A percentile compares a stretch with the other conserved stretches of the same genome.
phyloP scores from a whole-genome alignment of 768 basidiomycete species.

The Pluteus cervinus region DNA sequence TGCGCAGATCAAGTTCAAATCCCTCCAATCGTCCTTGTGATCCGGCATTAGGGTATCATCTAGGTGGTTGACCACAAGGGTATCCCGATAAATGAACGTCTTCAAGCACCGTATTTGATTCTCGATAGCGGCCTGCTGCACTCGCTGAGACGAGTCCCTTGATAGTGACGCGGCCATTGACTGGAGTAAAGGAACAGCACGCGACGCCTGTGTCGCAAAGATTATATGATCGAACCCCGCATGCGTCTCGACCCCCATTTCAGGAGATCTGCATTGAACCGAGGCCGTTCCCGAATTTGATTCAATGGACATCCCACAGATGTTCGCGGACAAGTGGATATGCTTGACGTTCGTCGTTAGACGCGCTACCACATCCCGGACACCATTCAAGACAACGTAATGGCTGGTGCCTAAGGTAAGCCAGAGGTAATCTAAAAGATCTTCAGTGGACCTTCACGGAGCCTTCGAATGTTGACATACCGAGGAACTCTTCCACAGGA shows the following conservation, averaged over 20 bases:
- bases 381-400: slow-evolving; percentile 56
- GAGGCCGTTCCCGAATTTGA: too few relatives aligned
- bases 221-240: slow-evolving; percentile 61
- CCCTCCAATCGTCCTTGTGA: slow-evolving; percentile 42
- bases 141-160: too few relatives aligned
- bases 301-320: too few relatives aligned
- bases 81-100: slow-evolving; percentile 47
- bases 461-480: slow-evolving; percentile 31
- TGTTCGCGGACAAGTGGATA: slow-evolving; percentile 49
- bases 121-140: slow-evolving; percentile 21
- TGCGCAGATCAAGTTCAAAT: slow-evolving; percentile 54
- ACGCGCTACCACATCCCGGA: slow-evolving; percentile 50
- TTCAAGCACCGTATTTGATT: slow-evolving; percentile 42
- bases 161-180: slow-evolving; percentile 38
- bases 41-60: slow-evolving; percentile 54
- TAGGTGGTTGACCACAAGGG: slow-evolving; percentile 68
- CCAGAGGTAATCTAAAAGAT: slow-evolving; percentile 58
- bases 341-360: slow-evolving; percentile 40
- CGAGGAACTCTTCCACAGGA: slow-evolving; percentile 61
- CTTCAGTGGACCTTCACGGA: not conserved
- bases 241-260: slow-evolving; percentile 22
- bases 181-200: slow-evolving; percentile 47
- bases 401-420: slow-evolving; percentile 62
- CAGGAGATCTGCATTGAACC: slow-evolving; percentile 35
- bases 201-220: slow-evolving; percentile 70